A percentile compares a stretch with the other conserved stretches of the same genome.
Conservation (phyloP, 345 rosid species). For the Angophora floribunda region DNA sequence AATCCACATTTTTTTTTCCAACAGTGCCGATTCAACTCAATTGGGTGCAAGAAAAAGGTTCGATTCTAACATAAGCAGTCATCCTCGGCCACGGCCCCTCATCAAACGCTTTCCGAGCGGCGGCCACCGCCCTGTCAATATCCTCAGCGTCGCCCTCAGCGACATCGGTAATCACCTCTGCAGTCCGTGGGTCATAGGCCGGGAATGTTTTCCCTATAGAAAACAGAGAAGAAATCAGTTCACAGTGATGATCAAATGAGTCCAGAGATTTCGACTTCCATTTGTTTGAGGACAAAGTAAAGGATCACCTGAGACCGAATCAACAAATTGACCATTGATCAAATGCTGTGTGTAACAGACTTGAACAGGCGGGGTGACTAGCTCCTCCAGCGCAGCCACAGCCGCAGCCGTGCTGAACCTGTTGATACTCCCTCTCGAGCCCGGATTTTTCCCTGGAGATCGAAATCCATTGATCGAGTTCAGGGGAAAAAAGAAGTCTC, state of each 20-base stretch:
- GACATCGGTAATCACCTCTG: conserved; percentile 35
- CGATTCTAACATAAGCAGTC: conserved; percentile 26
- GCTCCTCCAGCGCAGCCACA: neutral
- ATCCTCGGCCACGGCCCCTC: conserved; percentile 52
- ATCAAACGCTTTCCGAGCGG: conserved; percentile 53
- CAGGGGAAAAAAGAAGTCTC: neutral
- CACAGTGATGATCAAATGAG: neutral
- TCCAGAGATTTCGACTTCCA: neutral
- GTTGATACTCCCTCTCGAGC: neutral
- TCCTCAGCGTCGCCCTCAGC: conserved; percentile 53
- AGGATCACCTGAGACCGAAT: neutral
- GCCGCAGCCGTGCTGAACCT: neutral
- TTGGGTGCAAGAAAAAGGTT: neutral
- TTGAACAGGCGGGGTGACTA: neutral
- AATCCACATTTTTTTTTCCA: neutral
- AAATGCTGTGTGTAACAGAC: conserved; percentile 3
- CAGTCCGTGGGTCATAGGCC: conserved; percentile 41
- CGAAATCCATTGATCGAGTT: neutral
- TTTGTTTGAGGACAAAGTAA: neutral
- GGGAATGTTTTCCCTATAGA: conserved; percentile 36
- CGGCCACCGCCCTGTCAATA: conserved; percentile 33
- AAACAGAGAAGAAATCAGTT: neutral
- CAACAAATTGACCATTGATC: conserved; percentile 4
- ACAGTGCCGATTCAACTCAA: neutral
- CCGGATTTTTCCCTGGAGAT: neutral